Percentiles rank a stretch among this genome's conserved stretches.
Evolutionary conservation across 2,329 filamentous ascomycete species (phyloP).

Genomic region (Aureobasidium sp.): DNA sequence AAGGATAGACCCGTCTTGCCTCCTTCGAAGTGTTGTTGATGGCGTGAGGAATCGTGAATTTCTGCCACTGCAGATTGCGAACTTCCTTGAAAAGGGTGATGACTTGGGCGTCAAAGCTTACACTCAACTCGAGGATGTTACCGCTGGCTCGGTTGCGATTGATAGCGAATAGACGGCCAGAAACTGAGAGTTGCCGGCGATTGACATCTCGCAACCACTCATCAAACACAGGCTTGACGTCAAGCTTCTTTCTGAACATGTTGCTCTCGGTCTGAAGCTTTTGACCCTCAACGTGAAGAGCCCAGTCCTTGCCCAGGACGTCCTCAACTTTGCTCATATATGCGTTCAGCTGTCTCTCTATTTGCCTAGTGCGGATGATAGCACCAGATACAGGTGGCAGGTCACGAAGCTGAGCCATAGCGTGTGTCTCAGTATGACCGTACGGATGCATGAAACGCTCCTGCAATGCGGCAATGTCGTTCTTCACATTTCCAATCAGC

Average conservation of each 20-base stretch:
- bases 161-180: slow-evolving; percentile 86
- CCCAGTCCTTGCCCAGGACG: slow-evolving; percentile 91
- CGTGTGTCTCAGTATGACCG: slow-evolving; percentile 92
- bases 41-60: slow-evolving; percentile 86
- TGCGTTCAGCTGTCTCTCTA: slow-evolving; percentile 86
- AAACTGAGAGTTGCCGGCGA: slow-evolving; percentile 80
- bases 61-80: slow-evolving; percentile 89
- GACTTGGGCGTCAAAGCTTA: slow-evolving; percentile 96
- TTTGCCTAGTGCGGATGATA: slow-evolving; percentile 96
- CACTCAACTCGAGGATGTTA: slow-evolving; percentile 76
- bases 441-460: slow-evolving; percentile 99
- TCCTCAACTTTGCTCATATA: slow-evolving; percentile 99
- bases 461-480: slow-evolving; percentile 86
- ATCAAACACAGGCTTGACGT: slow-evolving; percentile 88
- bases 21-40: slow-evolving; percentile 96
- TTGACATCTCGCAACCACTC: slow-evolving; percentile 91
- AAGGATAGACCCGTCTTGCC: slow-evolving; percentile 96
- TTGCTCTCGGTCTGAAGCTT: slow-evolving; percentile 87
- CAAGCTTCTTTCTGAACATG: slow-evolving; percentile 91
- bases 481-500: slow-evolving; percentile 95
- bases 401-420: slow-evolving; percentile 95
- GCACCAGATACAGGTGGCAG: slow-evolving; percentile 91
- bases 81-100: slow-evolving; percentile 99
- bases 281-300: slow-evolving; percentile 86
- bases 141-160: slow-evolving; percentile 82